Evolutionary conservation across 2,329 filamentous ascomycete genomes (phyloP), one percentile per base, ranked within the genome.

Genomic region (Aureobasidium uvarum): DNA sequence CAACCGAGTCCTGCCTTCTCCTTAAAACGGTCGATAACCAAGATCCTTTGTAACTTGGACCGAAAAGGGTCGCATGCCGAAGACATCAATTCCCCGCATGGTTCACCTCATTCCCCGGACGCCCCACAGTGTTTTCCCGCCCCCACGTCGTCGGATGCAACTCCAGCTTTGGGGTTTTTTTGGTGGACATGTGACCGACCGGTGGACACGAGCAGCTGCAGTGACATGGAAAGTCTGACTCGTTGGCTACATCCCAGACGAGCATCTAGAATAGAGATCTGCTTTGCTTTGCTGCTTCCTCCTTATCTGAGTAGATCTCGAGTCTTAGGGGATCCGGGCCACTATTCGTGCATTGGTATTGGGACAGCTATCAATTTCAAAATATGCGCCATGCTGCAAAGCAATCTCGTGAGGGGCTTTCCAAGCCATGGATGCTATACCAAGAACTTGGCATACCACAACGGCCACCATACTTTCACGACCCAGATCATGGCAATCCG

Each of bases 361-460:
- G 8, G 33, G 8, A 33, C 10, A 33, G 33, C 33, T 10, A 33
- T 33, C 2, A 10, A 2, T 33, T 8, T 10, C 33, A 33, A 33
- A 33, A 10, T 7, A 8, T 2, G 8, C 33, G 33, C 31, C n/a
- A 33, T 54, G 31, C 50, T 31, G 31, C 50, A 20, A 7, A 10
- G 1, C 13, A 16, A 31, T 11, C 28, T 23, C n/a, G 28, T 38
- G 50, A 54, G 50, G 28, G 50, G 18, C 11, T 8, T 10, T 51
- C 28, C 31, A 54, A 54, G 50, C 50, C 50, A 38, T 20, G 16
- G 13, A 2, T 13, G 3, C 31, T 23, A 54, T 38, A 54, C 50
- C 31, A 54, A 54, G 50, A 31, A 14, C 18, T 54, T 54, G 50
- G 50, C 50, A 54, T n/a, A 54, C 50, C 18, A 54, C n/a, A 54